Conservation (phyloP, 2,329 filamentous ascomycete genomes). For the Epichloe elymi region DNA sequence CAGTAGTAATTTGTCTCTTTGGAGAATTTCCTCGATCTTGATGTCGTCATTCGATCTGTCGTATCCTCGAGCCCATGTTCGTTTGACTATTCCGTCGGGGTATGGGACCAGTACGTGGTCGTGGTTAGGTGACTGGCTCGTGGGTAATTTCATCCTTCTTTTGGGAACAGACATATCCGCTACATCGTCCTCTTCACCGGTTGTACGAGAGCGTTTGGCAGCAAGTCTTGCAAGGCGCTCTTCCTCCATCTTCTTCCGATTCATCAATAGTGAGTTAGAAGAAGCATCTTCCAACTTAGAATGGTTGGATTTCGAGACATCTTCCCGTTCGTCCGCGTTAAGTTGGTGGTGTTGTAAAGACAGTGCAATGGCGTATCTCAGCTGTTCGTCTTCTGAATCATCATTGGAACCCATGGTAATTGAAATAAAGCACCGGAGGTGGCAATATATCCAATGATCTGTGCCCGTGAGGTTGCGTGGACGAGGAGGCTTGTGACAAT, state of each 20-base stretch:
- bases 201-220: slow-evolving; percentile 32
- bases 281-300: not conserved
- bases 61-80: slow-evolving; percentile 61
- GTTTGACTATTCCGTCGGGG: slow-evolving; percentile 56
- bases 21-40: slow-evolving; percentile 75
- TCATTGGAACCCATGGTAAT: slow-evolving; percentile 14
- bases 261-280: slow-evolving; percentile 39
- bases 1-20: slow-evolving; percentile 56
- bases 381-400: slow-evolving; percentile 42
- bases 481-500: too few species aligned
- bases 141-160: slow-evolving; percentile 11
- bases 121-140: slow-evolving; percentile 5
- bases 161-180: slow-evolving; percentile 16
- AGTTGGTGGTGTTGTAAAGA: slow-evolving; percentile 30
- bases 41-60: slow-evolving; percentile 57
- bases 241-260: slow-evolving; percentile 75
- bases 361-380: slow-evolving; percentile 47
- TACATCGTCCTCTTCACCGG: slow-evolving; percentile 15
- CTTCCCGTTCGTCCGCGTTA: not conserved
- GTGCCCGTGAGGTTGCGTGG: too few species aligned
- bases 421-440: not conserved
- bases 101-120: slow-evolving; percentile 22
- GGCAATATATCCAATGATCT: not conserved
- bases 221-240: slow-evolving; percentile 61
- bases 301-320: not conserved